A percentile compares a stretch with the other conserved stretches of the same genome.
Conservation (phyloP, 257 asterid genomes). For the Jasminum sambac region DNA sequence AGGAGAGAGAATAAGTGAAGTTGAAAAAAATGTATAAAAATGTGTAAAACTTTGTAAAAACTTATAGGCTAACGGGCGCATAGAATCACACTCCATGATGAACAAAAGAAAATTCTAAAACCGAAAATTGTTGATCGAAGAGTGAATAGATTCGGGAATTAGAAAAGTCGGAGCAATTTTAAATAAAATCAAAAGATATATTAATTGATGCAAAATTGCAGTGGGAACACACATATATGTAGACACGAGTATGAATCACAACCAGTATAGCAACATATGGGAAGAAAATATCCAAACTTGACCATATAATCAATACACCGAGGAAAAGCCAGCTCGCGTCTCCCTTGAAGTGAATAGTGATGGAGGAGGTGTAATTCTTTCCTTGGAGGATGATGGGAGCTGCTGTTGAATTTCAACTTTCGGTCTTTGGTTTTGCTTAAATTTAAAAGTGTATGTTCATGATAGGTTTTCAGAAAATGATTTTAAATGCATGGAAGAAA, state of each 20-base stretch:
- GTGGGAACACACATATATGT: no score
- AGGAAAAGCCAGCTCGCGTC: neutral
- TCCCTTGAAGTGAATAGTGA: neutral
- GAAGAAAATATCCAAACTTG: neutral
- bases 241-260: neutral
- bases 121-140: neutral
- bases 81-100: neutral
- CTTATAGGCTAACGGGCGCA: no score
- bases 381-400: no score
- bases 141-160: neutral
- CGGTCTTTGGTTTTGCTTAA: no score
- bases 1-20: no score
- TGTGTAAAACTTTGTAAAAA: no score
- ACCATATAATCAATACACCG: neutral
- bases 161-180: neutral
- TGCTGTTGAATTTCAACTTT: neutral
- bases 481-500: no score
- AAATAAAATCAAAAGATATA: neutral
- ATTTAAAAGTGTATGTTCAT: no score
- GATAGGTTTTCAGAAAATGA: no score
- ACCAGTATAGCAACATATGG: neutral
- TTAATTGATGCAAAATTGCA: neutral
- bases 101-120: neutral
- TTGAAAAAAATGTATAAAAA: no score
- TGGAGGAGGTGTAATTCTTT: neutral